These are phyloP conservation scores for Akebia trifoliata DNA, from an alignment of 164 flowering plant genomes.

Conservation along the genomic window DNA sequence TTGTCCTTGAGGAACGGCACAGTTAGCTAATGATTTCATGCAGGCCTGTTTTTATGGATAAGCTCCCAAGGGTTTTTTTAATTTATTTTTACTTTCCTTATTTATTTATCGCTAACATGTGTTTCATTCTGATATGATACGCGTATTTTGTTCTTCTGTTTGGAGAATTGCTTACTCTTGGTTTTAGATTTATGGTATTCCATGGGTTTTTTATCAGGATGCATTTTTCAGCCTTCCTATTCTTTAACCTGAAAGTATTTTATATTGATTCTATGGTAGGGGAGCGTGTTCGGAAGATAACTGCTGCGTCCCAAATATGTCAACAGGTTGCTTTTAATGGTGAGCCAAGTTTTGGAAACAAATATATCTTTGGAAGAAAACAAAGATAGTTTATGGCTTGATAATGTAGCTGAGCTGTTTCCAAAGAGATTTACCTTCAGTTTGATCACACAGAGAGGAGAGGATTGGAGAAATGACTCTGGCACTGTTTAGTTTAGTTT, in stretches of 20 bases:
- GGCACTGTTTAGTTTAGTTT: conserved; percentile 19
- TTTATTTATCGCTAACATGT: too few species aligned
- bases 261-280: conserved; percentile 30
- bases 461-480: conserved; percentile 21
- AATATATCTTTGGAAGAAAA: conserved; percentile 31
- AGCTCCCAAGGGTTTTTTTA: neutral
- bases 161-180: too few species aligned
- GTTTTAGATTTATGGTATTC: too few species aligned
- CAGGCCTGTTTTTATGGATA: conserved; percentile 52
- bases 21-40: conserved; percentile 97
- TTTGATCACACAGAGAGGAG: conserved; percentile 18
- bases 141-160: too few species aligned
- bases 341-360: conserved; percentile 41
- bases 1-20: conserved; percentile 94
- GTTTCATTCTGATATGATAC: too few species aligned
- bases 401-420: conserved; percentile 53
- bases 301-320: conserved; percentile 74
- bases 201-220: too few species aligned
- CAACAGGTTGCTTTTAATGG: conserved; percentile 49
- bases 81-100: too few species aligned
- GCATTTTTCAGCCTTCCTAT: neutral
- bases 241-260: neutral
- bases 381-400: conserved; percentile 43
- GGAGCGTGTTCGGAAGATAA: conserved; percentile 90
- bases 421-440: conserved; percentile 18